Evolutionary conservation across 2,329 filamentous ascomycete genomes (phyloP).

Genomic region (Tothia fuscella): DNA sequence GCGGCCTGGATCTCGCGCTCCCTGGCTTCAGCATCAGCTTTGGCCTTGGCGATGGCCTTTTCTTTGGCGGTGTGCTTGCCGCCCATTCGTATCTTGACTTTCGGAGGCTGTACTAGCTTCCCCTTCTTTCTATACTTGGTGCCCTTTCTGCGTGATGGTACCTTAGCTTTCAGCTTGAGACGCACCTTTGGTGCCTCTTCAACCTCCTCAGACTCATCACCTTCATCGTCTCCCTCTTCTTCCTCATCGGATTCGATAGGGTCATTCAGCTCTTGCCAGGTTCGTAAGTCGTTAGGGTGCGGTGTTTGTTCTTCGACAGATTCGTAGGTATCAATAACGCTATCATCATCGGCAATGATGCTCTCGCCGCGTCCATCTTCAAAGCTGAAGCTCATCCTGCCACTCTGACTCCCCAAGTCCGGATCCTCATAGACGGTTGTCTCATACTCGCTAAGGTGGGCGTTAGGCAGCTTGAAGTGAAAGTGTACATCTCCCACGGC

Average conservation of each 20-base stretch:
- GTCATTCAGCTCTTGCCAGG: no score
- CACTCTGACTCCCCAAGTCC: slow-evolving; percentile 38
- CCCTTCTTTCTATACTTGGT: slow-evolving; percentile 8
- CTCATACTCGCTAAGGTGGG: slow-evolving; percentile 37
- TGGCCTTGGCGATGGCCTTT: slow-evolving; percentile 10
- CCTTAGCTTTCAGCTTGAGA: slow-evolving; percentile 10
- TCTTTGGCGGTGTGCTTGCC: slow-evolving; percentile 17
- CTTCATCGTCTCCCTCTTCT: slow-evolving; percentile 24
- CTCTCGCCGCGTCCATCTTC: slow-evolving; percentile 49
- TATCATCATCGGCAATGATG: slow-evolving; percentile 29
- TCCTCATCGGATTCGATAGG: slow-evolving; percentile 25
- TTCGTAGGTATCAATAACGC: neutral
- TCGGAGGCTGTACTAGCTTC: neutral
- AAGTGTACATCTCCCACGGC: slow-evolving; percentile 62
- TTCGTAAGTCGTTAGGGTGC: slow-evolving; percentile 13
- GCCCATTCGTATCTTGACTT: slow-evolving; percentile 4
- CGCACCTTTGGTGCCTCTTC: slow-evolving; percentile 16
- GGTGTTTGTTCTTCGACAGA: slow-evolving; percentile 4
- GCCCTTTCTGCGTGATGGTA: slow-evolving; percentile 12
- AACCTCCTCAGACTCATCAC: slow-evolving; percentile 15
- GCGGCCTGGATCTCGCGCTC: slow-evolving; percentile 2
- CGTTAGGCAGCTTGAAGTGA: slow-evolving; percentile 55
- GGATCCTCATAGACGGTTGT: slow-evolving; percentile 38
- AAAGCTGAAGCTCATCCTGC: slow-evolving; percentile 62
- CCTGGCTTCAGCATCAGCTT: slow-evolving; percentile 20